These are phyloP conservation scores for Purpureocillium takamizusanense DNA, from an alignment of 2,329 filamentous ascomycete species.

Conservation along the genomic window DNA sequence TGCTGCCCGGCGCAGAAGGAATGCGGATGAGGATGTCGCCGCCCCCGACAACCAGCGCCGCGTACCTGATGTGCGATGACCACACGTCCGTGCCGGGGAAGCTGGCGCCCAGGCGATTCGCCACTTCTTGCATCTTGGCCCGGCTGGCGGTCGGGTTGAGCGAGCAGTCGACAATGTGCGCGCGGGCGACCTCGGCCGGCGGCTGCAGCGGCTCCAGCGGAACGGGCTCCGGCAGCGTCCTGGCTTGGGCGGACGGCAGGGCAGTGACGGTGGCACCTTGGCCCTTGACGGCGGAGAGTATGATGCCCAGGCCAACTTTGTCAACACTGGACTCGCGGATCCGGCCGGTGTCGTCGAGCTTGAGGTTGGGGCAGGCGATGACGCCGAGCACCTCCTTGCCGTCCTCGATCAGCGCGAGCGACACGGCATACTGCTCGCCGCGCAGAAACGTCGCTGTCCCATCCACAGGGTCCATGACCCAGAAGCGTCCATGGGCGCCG, in stretches of 20 bases:
- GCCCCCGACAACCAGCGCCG: slow-evolving; percentile 25
- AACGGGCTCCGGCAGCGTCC: slow-evolving; percentile 7
- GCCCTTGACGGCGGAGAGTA: slow-evolving; percentile 23
- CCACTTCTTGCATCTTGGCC: slow-evolving; percentile 20
- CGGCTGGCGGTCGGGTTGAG: slow-evolving; percentile 19
- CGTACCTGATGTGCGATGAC: slow-evolving; percentile 30
- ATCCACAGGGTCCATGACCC: slow-evolving; percentile 58
- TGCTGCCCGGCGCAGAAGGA: slow-evolving; percentile 10
- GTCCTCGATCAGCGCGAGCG: slow-evolving; percentile 47
- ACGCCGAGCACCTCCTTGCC: slow-evolving; percentile 50
- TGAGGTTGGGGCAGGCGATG: slow-evolving; percentile 52
- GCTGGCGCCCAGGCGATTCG: slow-evolving; percentile 17
- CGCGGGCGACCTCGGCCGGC: slow-evolving; percentile 9
- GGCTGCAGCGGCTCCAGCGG: slow-evolving; percentile 12
- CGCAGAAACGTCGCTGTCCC: slow-evolving; percentile 53
- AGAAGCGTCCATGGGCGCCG: slow-evolving; percentile 33
- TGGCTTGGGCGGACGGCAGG: slow-evolving; percentile 11
- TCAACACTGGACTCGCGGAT: slow-evolving; percentile 23
- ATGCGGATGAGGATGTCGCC: slow-evolving; percentile 25
- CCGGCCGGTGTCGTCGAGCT: slow-evolving; percentile 22
- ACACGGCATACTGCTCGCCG: slow-evolving; percentile 54
- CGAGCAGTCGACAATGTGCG: slow-evolving; percentile 25
- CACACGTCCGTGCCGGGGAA: slow-evolving; percentile 29
- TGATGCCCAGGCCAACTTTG: slow-evolving; percentile 21
- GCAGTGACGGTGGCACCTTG: slow-evolving; percentile 19